Percentiles rank a stretch among this genome's conserved stretches.
phyloP scores from a whole-genome alignment of 2,329 filamentous ascomycete genomes.

The Xylaria sp. region DNA sequence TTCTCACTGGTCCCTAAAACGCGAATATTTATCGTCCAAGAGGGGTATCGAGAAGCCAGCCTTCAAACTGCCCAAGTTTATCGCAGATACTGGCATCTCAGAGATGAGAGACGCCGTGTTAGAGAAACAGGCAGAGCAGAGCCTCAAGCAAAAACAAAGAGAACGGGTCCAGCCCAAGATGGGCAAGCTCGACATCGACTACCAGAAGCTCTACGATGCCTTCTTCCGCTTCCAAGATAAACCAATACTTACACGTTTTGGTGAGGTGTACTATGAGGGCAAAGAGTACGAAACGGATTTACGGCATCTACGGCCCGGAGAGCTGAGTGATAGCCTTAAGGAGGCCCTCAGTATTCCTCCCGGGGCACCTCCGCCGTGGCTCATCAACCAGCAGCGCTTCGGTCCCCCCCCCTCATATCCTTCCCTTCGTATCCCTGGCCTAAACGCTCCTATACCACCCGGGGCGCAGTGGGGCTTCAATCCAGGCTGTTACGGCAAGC shows the following conservation, averaged over 20 bases:
- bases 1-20: constrained; percentile 92
- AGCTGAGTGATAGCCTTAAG: constrained; percentile 87
- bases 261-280: constrained; percentile 99
- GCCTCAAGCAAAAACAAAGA: constrained; percentile 92
- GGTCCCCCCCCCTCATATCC: constrained; percentile 95
- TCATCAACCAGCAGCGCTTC: constrained; percentile 95
- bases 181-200: constrained; percentile 97
- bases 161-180: constrained; percentile 95
- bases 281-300: constrained; percentile 98
- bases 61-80: constrained; percentile 94
- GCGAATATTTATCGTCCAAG: constrained; percentile 97
- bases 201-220: constrained; percentile 96
- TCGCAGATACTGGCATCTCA: constrained; percentile 94
- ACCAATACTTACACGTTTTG: constrained; percentile 90
- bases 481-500: constrained; percentile 95
- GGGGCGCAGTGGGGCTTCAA: constrained; percentile 95
- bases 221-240: constrained; percentile 99
- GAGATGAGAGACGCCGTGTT: constrained; percentile 98
- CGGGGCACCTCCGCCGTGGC: constrained; percentile 92
- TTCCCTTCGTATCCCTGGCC: constrained; percentile 90
- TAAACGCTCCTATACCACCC: constrained; percentile 91
- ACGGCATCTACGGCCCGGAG: constrained; percentile 87
- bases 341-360: constrained; percentile 94
- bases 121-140: constrained; percentile 93
- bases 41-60: constrained; percentile 95